Percentiles rank a stretch among this genome's conserved stretches.
phyloP scores from a whole-genome alignment of 192 early-diverging fungal species.

The Linnemannia zychae region DNA sequence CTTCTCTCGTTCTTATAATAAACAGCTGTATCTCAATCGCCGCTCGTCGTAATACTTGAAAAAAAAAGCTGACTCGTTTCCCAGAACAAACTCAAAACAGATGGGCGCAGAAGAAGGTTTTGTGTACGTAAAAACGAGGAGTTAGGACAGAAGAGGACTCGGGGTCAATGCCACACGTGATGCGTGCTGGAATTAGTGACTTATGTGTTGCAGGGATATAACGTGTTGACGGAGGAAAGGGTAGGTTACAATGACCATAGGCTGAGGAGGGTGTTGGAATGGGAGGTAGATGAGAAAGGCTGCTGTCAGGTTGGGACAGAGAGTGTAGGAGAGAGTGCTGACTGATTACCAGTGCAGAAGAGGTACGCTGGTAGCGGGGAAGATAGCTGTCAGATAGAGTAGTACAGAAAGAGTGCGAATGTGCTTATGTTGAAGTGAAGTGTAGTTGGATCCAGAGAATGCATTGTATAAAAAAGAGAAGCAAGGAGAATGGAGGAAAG shows the following conservation, averaged over 20 bases:
- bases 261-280: background rate
- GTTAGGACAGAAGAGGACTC: background rate
- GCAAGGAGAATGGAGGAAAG: background rate
- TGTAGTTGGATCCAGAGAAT: background rate
- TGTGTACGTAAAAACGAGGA: conserved; percentile 1
- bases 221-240: background rate
- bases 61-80: conserved; percentile 6
- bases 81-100: conserved; percentile 4
- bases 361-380: background rate
- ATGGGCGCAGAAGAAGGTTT: background rate
- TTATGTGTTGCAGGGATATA: background rate
- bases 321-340: background rate
- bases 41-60: background rate
- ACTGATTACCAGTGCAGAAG: background rate
- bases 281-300: background rate
- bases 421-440: background rate
- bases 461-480: background rate
- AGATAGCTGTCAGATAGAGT: background rate
- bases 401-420: too few species aligned
- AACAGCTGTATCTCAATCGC: background rate
- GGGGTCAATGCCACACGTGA: background rate
- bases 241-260: background rate
- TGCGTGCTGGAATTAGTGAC: background rate
- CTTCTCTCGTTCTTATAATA: background rate
- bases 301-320: background rate